A percentile compares a stretch with the other conserved stretches of the same genome.
phyloP scores from a whole-genome alignment of 2,329 filamentous ascomycete genomes.

The Parastagonospora nodorum region DNA sequence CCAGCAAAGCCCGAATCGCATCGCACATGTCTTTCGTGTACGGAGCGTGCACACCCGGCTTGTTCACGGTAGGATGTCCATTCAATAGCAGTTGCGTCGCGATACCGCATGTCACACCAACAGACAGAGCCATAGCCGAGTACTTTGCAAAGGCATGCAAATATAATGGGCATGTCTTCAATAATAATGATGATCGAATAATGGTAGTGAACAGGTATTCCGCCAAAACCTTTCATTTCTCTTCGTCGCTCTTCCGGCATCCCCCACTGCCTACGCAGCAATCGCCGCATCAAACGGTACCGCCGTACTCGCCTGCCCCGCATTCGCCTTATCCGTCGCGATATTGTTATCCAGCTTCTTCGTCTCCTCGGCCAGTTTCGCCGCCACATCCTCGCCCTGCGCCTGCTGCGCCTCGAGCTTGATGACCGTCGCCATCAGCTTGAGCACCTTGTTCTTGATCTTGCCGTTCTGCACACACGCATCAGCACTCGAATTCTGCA shows the following conservation, averaged over 20 bases:
- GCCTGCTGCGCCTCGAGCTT: constrained; percentile 59
- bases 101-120: neutral
- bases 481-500: constrained; percentile 1
- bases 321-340: constrained; percentile 52
- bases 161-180: too few relatives aligned
- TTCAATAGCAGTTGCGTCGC: neutral
- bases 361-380: constrained; percentile 53
- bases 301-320: constrained; percentile 51
- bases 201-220: too few relatives aligned
- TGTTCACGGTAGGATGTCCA: neutral
- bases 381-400: constrained; percentile 55
- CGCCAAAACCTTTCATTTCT: too few relatives aligned
- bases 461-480: constrained; percentile 53
- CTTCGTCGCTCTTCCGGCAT: too few relatives aligned
- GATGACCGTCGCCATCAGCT: constrained; percentile 60
- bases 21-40: neutral
- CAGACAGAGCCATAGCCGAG: neutral
- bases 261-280: constrained; percentile 7
- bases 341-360: constrained; percentile 62
- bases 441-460: constrained; percentile 66
- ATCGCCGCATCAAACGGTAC: constrained; percentile 36
- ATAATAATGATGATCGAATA: too few relatives aligned
- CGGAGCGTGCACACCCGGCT: neutral
- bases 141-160: too few relatives aligned
- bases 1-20: neutral